Percentiles rank a stretch among this genome's conserved stretches.
These are phyloP conservation scores for Talaromyces sp. DNA, from an alignment of 2,329 filamentous ascomycete genomes.

Conservation along the genomic window DNA sequence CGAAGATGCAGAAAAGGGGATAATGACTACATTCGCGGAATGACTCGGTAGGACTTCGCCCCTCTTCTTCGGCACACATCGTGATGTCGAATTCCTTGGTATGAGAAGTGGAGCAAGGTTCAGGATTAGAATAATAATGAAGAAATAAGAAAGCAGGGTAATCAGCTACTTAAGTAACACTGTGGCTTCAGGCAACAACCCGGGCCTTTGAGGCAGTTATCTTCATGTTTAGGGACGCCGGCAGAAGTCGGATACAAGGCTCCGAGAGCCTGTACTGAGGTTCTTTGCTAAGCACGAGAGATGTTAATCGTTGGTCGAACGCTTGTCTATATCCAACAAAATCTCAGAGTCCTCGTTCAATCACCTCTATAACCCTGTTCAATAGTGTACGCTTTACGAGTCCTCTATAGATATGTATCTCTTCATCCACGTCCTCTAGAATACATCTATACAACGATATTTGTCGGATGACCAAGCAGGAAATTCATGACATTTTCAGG, in stretches of 20 bases:
- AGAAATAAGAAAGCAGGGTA: not conserved
- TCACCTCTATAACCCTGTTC: not conserved
- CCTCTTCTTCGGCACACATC: not conserved
- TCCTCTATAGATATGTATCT: not conserved
- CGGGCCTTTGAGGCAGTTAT: not conserved
- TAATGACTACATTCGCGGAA: not conserved
- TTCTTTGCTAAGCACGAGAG: not conserved
- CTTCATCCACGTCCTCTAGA: too few relatives aligned
- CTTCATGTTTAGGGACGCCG: not conserved
- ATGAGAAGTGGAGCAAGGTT: not conserved
- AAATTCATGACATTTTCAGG: conserved; percentile 13
- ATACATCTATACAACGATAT: conserved; percentile 9
- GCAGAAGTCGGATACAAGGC: not conserved
- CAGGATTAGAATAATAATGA: not conserved
- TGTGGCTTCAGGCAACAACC: not conserved
- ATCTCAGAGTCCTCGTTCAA: not conserved
- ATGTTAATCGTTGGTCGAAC: not conserved
- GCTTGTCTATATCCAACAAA: not conserved
- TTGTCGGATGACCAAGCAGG: conserved; percentile 12
- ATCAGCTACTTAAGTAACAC: not conserved
- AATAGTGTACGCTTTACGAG: not conserved
- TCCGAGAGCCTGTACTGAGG: not conserved
- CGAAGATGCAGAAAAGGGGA: not conserved
- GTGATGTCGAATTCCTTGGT: not conserved
- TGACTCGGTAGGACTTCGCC: not conserved